Evolutionary conservation across 495 filamentous ascomycete genomes (phyloP).

Genomic region (Aspergillus nanangensis): DNA sequence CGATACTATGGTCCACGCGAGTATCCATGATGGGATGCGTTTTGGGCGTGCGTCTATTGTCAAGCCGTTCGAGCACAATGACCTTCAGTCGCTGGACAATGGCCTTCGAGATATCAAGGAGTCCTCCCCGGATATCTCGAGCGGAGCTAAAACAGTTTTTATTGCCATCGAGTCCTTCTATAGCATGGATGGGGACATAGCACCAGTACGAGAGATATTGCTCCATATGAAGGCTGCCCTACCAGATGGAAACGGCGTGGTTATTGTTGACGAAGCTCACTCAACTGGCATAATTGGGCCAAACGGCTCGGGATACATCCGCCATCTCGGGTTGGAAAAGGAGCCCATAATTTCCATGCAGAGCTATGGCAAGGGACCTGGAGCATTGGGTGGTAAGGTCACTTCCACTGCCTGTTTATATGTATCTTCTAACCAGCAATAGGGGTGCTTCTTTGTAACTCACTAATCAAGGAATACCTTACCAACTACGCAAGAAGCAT

Average conservation of each 20-base stretch:
- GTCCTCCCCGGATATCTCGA: not conserved
- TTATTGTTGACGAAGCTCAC: conserved; percentile 3
- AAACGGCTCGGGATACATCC: not conserved
- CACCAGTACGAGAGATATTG: not conserved
- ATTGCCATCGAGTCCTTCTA: conserved; percentile 4
- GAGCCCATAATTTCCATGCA: not conserved
- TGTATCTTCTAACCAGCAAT: not conserved
- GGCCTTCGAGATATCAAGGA: not conserved
- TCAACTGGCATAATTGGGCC: conserved; percentile 2
- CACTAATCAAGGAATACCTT: not conserved
- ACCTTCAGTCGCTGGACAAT: not conserved
- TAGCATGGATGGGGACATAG: conserved; percentile 4
- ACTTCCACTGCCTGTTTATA: too few relatives aligned
- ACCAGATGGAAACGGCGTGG: not conserved
- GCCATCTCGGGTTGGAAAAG: not conserved
- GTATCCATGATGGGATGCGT: conserved; percentile 2
- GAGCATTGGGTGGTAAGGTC: conserved; percentile 1
- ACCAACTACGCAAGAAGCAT: not conserved
- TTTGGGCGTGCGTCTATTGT: not conserved
- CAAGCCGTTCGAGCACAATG: not conserved
- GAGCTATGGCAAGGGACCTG: not conserved
- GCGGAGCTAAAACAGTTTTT: not conserved
- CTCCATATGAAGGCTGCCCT: not conserved
- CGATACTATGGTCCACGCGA: conserved; percentile 2
- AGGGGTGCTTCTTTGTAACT: not conserved